Evolutionary conservation across 345 rosid species (phyloP), one percentile per base, ranked within the genome.

Genomic region (Sisymbrium altissimum): DNA sequence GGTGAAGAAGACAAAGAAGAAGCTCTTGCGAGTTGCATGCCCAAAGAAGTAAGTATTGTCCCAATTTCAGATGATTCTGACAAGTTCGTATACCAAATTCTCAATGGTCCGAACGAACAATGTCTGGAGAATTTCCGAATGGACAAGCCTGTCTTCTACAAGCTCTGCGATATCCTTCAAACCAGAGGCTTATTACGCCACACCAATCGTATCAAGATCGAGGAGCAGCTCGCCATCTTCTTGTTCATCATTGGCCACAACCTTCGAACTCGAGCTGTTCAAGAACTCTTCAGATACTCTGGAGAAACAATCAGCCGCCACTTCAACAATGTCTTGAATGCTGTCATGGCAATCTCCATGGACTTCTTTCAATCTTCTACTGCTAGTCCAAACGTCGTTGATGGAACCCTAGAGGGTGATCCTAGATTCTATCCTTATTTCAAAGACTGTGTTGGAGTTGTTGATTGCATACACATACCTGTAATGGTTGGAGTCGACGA

Each of bases 261-360:
- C 61, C 85, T 88, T 36, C 88, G 97, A 27, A 93, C 94, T 48
- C 85, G 97, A 49, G 98, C 96, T 75, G 94, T 89, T 35, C 97
- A 89, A 80, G 94, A 91, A 57, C 41, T 83, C 30, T 91, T 89
- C 65, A 74, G 81, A 58, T 91, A 88, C 80, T 91, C 97, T 2
- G 96, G 98, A 19, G 98, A 91, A 80, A 91, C 98, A 15, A 93
- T 91, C 15, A 93, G 98, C 71, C 92, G 96, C 58, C 96, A 93
- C 78, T 93, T 93, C 82, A 91, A 93, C 86, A 91, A 91, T 78
- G 96, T 88, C 25, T 67, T 93, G 81, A 91, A 85, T 81, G 96
- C 98, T 18, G 79, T 91, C 17, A 84, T 81, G 83, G 79, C 92
- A 7, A 81, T 93, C 68, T 89, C 97, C 2, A 77, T 78, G 60